Evolutionary conservation across 2,329 filamentous ascomycete genomes (phyloP).

Genomic region (Drechmeria coniospora): DNA sequence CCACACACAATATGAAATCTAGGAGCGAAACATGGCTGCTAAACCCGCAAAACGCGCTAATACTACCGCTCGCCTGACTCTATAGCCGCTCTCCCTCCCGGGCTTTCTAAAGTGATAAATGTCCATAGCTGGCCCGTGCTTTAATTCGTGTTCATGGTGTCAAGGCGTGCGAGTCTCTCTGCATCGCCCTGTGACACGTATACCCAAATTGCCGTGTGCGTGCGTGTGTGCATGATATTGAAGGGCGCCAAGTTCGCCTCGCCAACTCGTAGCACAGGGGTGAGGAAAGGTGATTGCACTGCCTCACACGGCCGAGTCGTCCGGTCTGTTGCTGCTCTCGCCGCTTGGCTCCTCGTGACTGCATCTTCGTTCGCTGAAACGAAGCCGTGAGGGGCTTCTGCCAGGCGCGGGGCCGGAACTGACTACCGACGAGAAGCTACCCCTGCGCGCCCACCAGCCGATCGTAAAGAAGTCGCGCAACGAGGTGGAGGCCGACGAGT

Average conservation of each 20-base stretch:
- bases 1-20: too few relatives aligned
- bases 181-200: not conserved
- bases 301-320: constrained; percentile 19
- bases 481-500: constrained; percentile 30
- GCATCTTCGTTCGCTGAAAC: constrained; percentile 10
- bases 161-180: constrained; percentile 20
- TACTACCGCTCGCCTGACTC: too few relatives aligned
- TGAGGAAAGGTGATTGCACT: not conserved
- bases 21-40: too few relatives aligned
- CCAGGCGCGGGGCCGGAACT: constrained; percentile 3
- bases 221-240: not conserved
- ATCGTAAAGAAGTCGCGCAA: constrained; percentile 37
- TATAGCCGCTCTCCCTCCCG: too few relatives aligned
- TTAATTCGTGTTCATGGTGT: too few relatives aligned
- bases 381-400: constrained; percentile 3
- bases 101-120: too few relatives aligned
- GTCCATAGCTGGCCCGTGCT: too few relatives aligned
- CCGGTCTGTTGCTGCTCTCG: constrained; percentile 4
- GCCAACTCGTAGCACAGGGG: constrained; percentile 1
- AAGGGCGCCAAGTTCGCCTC: constrained; percentile 4
- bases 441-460: constrained; percentile 32
- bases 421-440: constrained; percentile 4
- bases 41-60: too few relatives aligned
- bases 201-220: not conserved
- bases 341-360: constrained; percentile 2